Evolutionary conservation across 331 rosid species (phyloP).

Genomic region (Stylosanthes scabra): DNA sequence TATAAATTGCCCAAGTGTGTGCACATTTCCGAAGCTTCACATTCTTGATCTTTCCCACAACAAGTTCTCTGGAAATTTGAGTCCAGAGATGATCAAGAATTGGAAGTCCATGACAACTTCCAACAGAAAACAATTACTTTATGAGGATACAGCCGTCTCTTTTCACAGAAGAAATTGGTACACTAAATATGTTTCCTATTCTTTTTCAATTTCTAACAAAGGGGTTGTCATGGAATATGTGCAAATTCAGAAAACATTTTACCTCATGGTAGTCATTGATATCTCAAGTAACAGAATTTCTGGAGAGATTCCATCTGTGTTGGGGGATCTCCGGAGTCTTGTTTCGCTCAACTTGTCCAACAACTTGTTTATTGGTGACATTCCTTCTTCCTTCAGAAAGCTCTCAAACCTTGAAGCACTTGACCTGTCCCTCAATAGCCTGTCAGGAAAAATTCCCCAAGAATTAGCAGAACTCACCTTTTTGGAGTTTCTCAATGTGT

Average conservation of each 20-base stretch:
- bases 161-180: not conserved
- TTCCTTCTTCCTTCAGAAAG: conserved; percentile 38
- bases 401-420: conserved; percentile 30
- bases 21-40: conserved; percentile 41
- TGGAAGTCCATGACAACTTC: not conserved
- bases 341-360: conserved; percentile 21
- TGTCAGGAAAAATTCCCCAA: conserved; percentile 45
- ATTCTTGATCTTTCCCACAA: conserved; percentile 45
- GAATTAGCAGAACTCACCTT: conserved; percentile 32
- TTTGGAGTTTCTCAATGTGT: conserved; percentile 36
- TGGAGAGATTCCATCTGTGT: conserved; percentile 18
- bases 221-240: not conserved
- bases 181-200: not conserved
- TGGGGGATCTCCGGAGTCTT: conserved; percentile 4
- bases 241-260: not conserved
- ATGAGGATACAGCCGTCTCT: not conserved
- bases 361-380: conserved; percentile 34
- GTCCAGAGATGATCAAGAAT: conserved; percentile 4
- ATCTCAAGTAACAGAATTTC: not conserved
- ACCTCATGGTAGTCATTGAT: conserved; percentile 12
- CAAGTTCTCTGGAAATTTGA: conserved; percentile 24
- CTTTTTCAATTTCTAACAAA: conserved; percentile 7
- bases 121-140: not conserved
- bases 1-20: not conserved
- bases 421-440: conserved; percentile 37